These are phyloP conservation scores for Metarhizium robertsii DNA, from an alignment of 2,329 filamentous ascomycete species.

Conservation along the genomic window DNA sequence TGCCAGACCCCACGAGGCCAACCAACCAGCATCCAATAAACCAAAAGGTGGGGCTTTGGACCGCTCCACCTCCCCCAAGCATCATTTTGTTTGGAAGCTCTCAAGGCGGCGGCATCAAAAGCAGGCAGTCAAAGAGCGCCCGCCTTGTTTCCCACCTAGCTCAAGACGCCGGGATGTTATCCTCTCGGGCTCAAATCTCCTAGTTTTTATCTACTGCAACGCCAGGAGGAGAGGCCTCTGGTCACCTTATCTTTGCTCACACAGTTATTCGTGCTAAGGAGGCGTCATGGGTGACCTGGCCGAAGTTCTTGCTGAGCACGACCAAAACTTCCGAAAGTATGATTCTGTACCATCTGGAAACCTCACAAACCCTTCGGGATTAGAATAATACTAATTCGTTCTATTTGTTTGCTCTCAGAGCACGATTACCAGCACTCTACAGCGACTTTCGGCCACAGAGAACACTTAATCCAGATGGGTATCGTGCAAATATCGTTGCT, in stretches of 20 bases:
- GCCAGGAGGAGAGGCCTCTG: not conserved
- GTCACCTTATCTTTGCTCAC: not conserved
- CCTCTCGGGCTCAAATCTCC: not conserved
- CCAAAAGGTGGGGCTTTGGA: not conserved
- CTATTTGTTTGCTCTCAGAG: conserved; percentile 33
- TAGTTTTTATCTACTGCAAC: not conserved
- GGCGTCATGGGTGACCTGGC: conserved; percentile 55
- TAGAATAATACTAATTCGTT: not conserved
- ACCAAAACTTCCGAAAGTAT: conserved; percentile 52
- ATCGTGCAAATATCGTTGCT: conserved; percentile 66
- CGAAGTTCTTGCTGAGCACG: conserved; percentile 52
- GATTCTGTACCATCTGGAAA: not conserved
- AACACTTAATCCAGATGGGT: conserved; percentile 76
- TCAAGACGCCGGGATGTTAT: not conserved
- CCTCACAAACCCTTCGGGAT: not conserved
- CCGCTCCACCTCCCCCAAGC: not conserved
- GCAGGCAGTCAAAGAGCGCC: not conserved
- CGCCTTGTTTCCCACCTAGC: not conserved
- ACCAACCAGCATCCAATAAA: not conserved
- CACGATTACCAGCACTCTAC: conserved; percentile 76
- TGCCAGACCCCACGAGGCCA: not conserved
- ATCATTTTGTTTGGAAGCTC: too few species aligned
- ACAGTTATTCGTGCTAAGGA: not conserved
- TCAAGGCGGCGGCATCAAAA: too few species aligned
- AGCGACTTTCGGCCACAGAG: conserved; percentile 73